Conservation (phyloP, 2,329 filamentous ascomycete genomes). For the Elsinoe fawcettii region DNA sequence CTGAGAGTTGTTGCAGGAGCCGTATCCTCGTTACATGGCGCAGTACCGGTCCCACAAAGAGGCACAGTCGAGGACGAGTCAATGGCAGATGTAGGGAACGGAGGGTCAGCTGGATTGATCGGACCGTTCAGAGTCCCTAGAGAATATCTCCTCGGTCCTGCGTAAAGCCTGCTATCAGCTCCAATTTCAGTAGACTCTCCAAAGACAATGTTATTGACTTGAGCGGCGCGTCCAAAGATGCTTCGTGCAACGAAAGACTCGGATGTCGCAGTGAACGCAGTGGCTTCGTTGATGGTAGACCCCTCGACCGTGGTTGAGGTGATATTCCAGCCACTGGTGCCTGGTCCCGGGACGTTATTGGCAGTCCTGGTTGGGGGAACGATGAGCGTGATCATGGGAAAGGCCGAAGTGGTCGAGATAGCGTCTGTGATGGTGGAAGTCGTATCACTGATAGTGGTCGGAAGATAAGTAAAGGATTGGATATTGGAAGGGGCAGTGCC, state of each 20-base stretch:
- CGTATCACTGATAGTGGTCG: constrained; percentile 23
- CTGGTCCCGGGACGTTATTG: not conserved
- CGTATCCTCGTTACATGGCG: not conserved
- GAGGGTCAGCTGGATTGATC: not conserved
- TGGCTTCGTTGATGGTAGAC: not conserved
- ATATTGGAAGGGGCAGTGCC: constrained; percentile 30
- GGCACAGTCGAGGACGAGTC: not conserved
- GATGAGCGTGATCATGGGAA: not conserved
- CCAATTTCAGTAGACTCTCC: not conserved
- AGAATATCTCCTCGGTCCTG: not conserved
- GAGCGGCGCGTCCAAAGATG: constrained; percentile 1
- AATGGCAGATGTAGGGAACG: not conserved
- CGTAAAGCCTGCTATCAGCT: not conserved
- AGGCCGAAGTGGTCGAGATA: not conserved
- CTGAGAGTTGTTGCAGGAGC: not conserved
- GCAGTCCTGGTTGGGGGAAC: not conserved
- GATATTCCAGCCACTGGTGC: constrained; percentile 1
- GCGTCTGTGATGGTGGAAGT: constrained; percentile 9
- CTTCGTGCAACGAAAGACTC: not conserved
- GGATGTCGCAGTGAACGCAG: not conserved
- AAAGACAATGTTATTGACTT: not conserved
- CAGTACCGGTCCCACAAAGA: not conserved
- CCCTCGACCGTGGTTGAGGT: not conserved
- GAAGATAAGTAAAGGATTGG: not conserved
- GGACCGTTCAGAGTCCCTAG: not conserved